Evolutionary conservation across 257 asterid genomes (phyloP), one percentile per base, ranked within the genome.

Genomic region (Echites panduratus): DNA sequence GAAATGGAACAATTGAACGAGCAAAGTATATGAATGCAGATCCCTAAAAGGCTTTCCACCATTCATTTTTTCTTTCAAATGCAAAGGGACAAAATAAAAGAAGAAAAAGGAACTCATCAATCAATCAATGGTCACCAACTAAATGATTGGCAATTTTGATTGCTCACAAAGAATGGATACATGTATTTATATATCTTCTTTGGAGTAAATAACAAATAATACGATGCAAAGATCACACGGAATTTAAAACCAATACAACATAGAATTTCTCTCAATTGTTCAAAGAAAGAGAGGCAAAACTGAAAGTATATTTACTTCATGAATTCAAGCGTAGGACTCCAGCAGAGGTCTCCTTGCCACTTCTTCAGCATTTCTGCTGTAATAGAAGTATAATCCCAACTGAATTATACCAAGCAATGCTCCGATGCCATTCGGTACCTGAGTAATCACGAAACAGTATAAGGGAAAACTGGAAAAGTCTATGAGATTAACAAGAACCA

Each of bases 381-480:
- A 91, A 70, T 72, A 81, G 27, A 76, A 91, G 89, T 89, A 91
- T 50, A 91, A 75, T 66, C 74, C 86, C 81, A 91, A 71, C 81
- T 91, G 97, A 68, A 84, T 58, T 26, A 87, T 73, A 69, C 97
- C 97, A 45, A 91, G 97, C 78, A 91, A 38, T 58, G 87, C 87
- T 75, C 97, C 97, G 48, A 91, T 82, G 77, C 97, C 97, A 70
- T 91, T 91, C 0, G 97, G 97, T 44, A 89, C 85, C 97, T 91
- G 82, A 68, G 61, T 49, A 75, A 4, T 29, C 65, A 54, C 61
- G 16, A n/a, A 27, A 38, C 40, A 63, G 62, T 63, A 5, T 17
- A 54, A 45, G 41, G 32, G 58, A 62, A 35, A 32, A 32, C 38
- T 32, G 38, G 38, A 32, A 32, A 49, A 59, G 50, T 44, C 26